phyloP scores from a whole-genome alignment of 2,329 filamentous ascomycete species.

The Aspergillus aculeatinus region DNA sequence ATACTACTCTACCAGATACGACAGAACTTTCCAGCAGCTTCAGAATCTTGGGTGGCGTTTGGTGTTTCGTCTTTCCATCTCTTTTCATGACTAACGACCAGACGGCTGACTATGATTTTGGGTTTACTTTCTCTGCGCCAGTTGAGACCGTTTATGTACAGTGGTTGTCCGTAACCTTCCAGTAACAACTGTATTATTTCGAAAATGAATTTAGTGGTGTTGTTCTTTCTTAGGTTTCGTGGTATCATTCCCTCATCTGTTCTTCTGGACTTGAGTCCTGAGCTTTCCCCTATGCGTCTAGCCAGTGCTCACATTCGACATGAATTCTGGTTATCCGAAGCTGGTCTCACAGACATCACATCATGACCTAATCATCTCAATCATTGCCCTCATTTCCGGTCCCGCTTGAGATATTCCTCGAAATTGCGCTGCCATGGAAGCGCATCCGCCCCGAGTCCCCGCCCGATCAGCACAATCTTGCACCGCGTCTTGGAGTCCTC shows the following conservation, averaged over 20 bases:
- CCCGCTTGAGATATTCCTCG: conserved; percentile 27
- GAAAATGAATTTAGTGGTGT: conserved; percentile 15
- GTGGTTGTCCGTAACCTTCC: conserved; percentile 24
- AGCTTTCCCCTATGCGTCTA: too few species aligned
- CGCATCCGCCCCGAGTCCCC: conserved; percentile 38
- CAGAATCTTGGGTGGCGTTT: conserved; percentile 8
- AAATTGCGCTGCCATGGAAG: conserved; percentile 38
- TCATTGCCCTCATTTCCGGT: not conserved
- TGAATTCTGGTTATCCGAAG: not conserved
- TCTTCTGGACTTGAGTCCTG: not conserved
- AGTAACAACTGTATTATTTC: conserved; percentile 31
- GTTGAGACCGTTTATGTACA: conserved; percentile 25
- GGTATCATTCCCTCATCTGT: not conserved
- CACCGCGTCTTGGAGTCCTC: conserved; percentile 31
- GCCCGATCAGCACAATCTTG: conserved; percentile 50
- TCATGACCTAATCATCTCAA: conserved; percentile 5
- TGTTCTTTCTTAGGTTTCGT: not conserved
- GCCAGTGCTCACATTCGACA: not conserved
- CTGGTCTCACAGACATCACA: not conserved
- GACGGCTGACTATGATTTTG: conserved; percentile 15
- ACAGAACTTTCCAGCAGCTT: not conserved
- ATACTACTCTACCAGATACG: not conserved
- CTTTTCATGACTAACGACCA: conserved; percentile 16
- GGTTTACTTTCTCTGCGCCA: not conserved
- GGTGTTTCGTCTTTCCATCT: conserved; percentile 15